Evolutionary conservation across 139 green algal species (phyloP).

Genomic region (Dunaliella primolecta): DNA sequence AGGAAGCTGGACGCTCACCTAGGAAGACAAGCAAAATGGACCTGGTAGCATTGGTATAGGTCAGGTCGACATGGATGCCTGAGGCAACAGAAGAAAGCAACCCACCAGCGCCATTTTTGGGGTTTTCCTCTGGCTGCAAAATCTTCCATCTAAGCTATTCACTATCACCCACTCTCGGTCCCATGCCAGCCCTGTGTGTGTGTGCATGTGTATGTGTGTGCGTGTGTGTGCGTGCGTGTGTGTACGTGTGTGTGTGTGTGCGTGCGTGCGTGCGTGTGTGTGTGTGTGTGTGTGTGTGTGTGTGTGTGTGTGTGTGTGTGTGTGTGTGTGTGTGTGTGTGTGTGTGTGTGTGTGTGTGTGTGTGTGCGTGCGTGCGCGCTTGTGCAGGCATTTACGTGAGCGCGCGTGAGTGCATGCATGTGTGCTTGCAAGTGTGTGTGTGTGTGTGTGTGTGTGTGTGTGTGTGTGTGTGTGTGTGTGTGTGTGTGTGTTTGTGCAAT

Average conservation of each 20-base stretch:
- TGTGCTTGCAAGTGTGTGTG: neutral
- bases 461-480: neutral
- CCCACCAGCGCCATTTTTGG: neutral
- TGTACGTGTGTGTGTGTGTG: neutral
- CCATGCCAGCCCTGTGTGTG: neutral
- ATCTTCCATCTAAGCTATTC: neutral
- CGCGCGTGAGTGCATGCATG: neutral
- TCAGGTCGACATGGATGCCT: too few species aligned
- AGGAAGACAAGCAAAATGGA: too few species aligned
- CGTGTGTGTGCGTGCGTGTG: neutral
- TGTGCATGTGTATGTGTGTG: neutral
- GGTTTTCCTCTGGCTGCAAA: neutral
- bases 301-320: neutral
- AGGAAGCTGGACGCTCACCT: too few species aligned
- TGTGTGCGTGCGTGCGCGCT: neutral
- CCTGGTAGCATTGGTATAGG: too few species aligned
- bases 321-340: neutral
- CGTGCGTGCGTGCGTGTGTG: neutral
- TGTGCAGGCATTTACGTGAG: too few species aligned
- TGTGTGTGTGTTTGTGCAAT: neutral
- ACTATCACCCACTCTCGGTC: neutral
- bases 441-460: neutral
- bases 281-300: neutral
- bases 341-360: neutral
- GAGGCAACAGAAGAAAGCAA: too few species aligned